phyloP scores from a whole-genome alignment of 192 early-diverging fungal species.

The Linderina pennispora region DNA sequence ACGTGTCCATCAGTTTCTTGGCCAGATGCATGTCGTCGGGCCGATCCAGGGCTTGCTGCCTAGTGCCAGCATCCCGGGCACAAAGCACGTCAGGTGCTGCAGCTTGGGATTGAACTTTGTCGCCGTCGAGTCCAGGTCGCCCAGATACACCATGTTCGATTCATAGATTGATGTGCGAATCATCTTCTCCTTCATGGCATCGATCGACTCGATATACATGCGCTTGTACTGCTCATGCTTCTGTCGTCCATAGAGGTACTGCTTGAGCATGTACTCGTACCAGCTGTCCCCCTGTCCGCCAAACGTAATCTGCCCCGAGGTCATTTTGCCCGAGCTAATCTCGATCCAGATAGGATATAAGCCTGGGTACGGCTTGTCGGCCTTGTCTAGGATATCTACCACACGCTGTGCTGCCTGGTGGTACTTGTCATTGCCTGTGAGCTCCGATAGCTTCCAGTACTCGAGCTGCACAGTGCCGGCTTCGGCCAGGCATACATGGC shows the following conservation, averaged over 20 bases:
- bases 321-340: slow-evolving; percentile 17
- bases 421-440: slow-evolving; percentile 68
- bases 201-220: slow-evolving; percentile 47
- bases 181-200: slow-evolving; percentile 42
- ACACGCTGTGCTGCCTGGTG: slow-evolving; percentile 51
- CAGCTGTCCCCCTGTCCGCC: slow-evolving; percentile 46
- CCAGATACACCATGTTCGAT: slow-evolving; percentile 33
- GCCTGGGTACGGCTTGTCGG: slow-evolving; percentile 42
- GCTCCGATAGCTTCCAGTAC: slow-evolving; percentile 71
- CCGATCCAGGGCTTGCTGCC: slow-evolving; percentile 50
- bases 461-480: slow-evolving; percentile 78
- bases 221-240: slow-evolving; percentile 35
- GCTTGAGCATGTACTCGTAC: slow-evolving; percentile 51
- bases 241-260: slow-evolving; percentile 36
- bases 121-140: slow-evolving; percentile 37
- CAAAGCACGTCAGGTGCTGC: slow-evolving; percentile 57
- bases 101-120: slow-evolving; percentile 39
- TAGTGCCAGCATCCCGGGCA: slow-evolving; percentile 61
- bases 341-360: slow-evolving; percentile 57
- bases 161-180: slow-evolving; percentile 31
- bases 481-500: slow-evolving; percentile 51
- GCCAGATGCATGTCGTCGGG: slow-evolving; percentile 46
- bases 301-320: slow-evolving; percentile 42
- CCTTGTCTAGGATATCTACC: slow-evolving; percentile 48
- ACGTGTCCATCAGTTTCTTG: slow-evolving; percentile 38